phyloP scores from a whole-genome alignment of 148 eudicot species.

The Spergularia marina region DNA sequence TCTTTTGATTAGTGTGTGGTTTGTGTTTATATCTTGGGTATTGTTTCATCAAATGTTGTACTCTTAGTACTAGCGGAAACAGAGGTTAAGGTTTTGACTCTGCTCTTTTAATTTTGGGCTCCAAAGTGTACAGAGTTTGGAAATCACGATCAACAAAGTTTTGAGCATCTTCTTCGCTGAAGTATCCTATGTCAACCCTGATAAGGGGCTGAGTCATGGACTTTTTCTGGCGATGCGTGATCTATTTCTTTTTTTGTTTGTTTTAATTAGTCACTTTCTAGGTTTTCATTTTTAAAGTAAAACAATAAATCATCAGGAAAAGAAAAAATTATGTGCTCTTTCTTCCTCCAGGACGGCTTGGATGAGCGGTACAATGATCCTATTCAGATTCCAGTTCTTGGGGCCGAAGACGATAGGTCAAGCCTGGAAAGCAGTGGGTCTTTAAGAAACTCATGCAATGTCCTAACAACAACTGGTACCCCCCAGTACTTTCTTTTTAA shows the following conservation, averaged over 20 bases:
- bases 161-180: neutral
- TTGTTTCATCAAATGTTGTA: no score
- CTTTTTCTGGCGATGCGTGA: neutral
- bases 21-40: no score
- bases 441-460: conserved; percentile 44
- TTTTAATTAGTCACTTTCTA: neutral
- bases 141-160: neutral
- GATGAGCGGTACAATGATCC: conserved; percentile 61
- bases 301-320: neutral
- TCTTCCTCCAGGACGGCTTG: conserved; percentile 63
- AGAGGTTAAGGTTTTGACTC: no score
- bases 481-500: neutral
- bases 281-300: neutral
- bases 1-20: no score
- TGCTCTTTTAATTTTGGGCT: no score
- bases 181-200: neutral
- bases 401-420: conserved; percentile 69
- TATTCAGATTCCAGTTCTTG: conserved; percentile 51
- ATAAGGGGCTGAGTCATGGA: neutral
- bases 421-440: conserved; percentile 70
- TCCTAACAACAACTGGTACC: conserved; percentile 57
- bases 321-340: neutral
- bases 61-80: no score
- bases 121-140: neutral
- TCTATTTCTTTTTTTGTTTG: neutral